Base-by-base conservation (phyloP, 352 stramenopile genomes). In the Phytophthora sp. region DNA sequence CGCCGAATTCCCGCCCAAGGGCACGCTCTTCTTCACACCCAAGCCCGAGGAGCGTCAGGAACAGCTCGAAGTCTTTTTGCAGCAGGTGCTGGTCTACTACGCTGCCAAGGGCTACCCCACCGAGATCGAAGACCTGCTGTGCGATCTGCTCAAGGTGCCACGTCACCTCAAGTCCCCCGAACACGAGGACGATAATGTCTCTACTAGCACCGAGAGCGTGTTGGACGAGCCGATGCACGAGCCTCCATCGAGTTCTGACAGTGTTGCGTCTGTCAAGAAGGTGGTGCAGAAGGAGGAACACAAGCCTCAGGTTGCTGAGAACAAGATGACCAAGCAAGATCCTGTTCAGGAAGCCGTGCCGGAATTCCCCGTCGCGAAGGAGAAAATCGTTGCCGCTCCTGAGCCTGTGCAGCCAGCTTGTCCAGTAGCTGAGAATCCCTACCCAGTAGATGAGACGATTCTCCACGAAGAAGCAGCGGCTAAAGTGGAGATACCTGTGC, bases 1-100 rank as follows among this genome's bases (percentile, higher is more conserved):
- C n/a, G 86, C 79, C 42, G 52, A 80, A 3, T 93, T 93, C 53
- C 84, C 84, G 15, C 76, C 78, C 49, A 91, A 91, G 47, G 77
- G 82, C 46, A 63, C 70, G 42, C 73, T 89, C 57, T 93, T 90
- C 70, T 90, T 80, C 66, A 83, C 77, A 30, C 79, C 84, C 23
- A 63, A 79, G 57, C 84, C 84, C 1, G 68, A 80, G 41, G 68
- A 89, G 52, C 77, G 84, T 26, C 73, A 88, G 52, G 52, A 71
- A 44, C 79, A 88, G 58, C 80, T 93, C 49, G 73, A 91, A 49
- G 72, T 67, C 35, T 93, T 93, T 44, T 31, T 93, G 62, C 70
- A 84, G 47, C 66, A 79, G 21, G 73, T 76, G 26, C 51, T 91
- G 20, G 69, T 46, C 56, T 74, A 76, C 46, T 82, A 83, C 42